phyloP scores from a whole-genome alignment of 2,329 filamentous ascomycete genomes.

The Colletotrichum sp. region DNA sequence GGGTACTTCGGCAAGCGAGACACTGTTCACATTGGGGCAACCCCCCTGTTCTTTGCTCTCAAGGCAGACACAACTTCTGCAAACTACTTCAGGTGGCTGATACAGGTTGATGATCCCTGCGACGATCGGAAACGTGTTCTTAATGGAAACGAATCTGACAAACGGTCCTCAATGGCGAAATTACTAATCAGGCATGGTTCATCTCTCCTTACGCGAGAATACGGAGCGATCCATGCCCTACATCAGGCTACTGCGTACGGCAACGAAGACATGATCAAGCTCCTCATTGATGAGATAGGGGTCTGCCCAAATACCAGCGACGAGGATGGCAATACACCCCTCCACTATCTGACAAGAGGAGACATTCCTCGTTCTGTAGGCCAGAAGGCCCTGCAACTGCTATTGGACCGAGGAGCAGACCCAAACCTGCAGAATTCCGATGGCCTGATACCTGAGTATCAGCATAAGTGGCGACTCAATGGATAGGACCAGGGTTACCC shows the following conservation, averaged over 20 bases:
- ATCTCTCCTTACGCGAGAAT: background rate
- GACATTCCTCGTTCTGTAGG: too few relatives aligned
- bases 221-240: background rate
- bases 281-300: background rate
- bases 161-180: background rate
- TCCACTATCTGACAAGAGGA: background rate
- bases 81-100: background rate
- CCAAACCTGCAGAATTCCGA: background rate
- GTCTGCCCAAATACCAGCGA: background rate
- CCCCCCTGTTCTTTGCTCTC: background rate
- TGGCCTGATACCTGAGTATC: background rate
- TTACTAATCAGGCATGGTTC: background rate
- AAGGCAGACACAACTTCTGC: background rate
- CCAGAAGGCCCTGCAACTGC: background rate
- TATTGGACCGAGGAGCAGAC: background rate
- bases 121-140: fast-evolving
- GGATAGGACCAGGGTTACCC: fast-evolving
- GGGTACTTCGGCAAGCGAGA: too few relatives aligned
- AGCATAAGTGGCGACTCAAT: background rate
- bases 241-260: background rate
- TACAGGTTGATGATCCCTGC: background rate
- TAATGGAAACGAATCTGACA: fast-evolving
- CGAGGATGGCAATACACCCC: background rate
- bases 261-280: background rate
- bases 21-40: background rate